Evolutionary conservation across 805 yeast genomes (phyloP).

Genomic region (Sporopachydermia quercuum): DNA sequence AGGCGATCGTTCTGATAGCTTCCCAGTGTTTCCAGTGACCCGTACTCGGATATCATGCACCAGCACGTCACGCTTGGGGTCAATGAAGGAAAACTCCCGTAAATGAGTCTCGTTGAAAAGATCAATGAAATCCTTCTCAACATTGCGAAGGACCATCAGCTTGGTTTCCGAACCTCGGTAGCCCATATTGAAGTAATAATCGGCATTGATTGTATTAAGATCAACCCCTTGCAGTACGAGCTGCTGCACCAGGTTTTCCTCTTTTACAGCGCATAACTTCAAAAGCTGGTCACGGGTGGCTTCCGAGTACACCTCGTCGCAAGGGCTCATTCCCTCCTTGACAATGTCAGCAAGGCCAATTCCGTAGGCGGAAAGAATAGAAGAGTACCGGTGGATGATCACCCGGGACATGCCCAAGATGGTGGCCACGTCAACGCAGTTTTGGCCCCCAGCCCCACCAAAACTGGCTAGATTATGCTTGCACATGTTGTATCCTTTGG

Average conservation of each 20-base stretch:
- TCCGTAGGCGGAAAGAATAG: conserved; percentile 33
- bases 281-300: too few relatives aligned
- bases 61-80: too few relatives aligned
- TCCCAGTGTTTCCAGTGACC: conserved; percentile 17
- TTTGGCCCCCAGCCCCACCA: conserved; percentile 39
- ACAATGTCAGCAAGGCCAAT: conserved; percentile 26
- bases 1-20: too few relatives aligned
- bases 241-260: too few relatives aligned
- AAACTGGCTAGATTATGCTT: conserved; percentile 30
- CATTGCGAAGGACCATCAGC: too few relatives aligned
- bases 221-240: too few relatives aligned
- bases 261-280: too few relatives aligned
- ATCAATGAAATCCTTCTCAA: conserved; percentile 5
- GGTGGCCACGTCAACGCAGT: conserved; percentile 27
- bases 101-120: too few relatives aligned
- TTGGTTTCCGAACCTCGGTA: conserved; percentile 34
- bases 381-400: conserved; percentile 30
- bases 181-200: conserved; percentile 30
- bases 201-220: too few relatives aligned
- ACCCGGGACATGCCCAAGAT: conserved; percentile 26
- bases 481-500: conserved; percentile 27
- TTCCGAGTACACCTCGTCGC: too few relatives aligned
- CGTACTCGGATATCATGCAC: conserved; percentile 23
- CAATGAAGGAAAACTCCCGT: conserved; percentile 23
- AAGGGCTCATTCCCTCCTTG: too few relatives aligned